phyloP scores from a whole-genome alignment of 495 filamentous ascomycete genomes.

The Oleoguttula mirabilis region DNA sequence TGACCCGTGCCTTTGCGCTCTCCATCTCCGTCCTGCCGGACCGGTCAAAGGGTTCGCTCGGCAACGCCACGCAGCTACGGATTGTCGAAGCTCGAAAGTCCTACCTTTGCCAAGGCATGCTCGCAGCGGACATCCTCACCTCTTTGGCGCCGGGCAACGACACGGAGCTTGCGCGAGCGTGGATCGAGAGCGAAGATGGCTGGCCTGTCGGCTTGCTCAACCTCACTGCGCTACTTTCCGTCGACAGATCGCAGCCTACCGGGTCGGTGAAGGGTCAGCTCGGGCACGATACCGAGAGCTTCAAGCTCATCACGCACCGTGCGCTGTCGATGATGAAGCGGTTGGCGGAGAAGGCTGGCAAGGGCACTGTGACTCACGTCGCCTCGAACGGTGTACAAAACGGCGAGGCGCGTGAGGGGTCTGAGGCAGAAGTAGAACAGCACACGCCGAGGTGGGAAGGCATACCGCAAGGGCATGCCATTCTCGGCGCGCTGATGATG shows the following conservation, averaged over 20 bases:
- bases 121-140: conserved; percentile 81
- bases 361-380: conserved; percentile 1
- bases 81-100: conserved; percentile 73
- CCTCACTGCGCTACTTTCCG: conserved; percentile 56
- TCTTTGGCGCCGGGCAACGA: conserved; percentile 46
- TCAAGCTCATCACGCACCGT: conserved; percentile 30
- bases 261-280: conserved; percentile 16
- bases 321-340: conserved; percentile 45
- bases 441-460: conserved; percentile 18
- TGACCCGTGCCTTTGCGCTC: conserved; percentile 80
- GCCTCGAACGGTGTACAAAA: background rate
- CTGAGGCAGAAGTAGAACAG: background rate
- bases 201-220: conserved; percentile 69
- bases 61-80: conserved; percentile 30
- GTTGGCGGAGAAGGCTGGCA: conserved; percentile 39
- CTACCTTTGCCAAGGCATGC: conserved; percentile 76
- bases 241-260: conserved; percentile 17
- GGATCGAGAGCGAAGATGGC: conserved; percentile 76
- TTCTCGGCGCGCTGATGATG: conserved; percentile 26
- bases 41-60: conserved; percentile 24
- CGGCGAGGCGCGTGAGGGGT: conserved; percentile 2
- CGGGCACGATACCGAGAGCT: conserved; percentile 21
- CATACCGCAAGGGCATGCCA: conserved; percentile 27
- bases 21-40: conserved; percentile 77
- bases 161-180: conserved; percentile 52